Conservation (phyloP, 73 alveolate species). For the Effrenium voratum region DNA sequence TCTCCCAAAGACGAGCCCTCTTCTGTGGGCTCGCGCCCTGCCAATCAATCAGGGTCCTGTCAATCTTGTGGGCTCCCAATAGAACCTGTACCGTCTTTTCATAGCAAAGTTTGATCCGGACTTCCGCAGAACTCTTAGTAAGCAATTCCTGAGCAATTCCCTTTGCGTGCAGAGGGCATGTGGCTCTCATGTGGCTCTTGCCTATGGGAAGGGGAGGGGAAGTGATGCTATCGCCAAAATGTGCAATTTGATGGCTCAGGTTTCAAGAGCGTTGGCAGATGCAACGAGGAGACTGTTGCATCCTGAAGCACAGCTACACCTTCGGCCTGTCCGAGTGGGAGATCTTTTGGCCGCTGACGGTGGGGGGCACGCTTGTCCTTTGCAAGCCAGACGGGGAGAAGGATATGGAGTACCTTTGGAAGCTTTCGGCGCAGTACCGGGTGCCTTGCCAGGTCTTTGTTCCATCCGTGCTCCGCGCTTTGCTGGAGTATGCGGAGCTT, state of each 20-base stretch:
- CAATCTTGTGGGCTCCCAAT: too few relatives aligned
- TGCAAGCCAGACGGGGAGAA: slow-evolving; percentile 27
- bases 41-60: too few relatives aligned
- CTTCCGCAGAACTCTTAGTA: too few relatives aligned
- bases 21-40: too few relatives aligned
- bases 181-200: too few relatives aligned
- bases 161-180: too few relatives aligned
- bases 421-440: background rate
- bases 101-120: too few relatives aligned
- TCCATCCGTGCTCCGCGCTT: slow-evolving; percentile 19
- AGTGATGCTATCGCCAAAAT: background rate
- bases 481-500: slow-evolving; percentile 34
- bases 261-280: slow-evolving; percentile 36
- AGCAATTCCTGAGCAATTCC: too few relatives aligned
- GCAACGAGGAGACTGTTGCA: background rate
- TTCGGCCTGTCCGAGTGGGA: slow-evolving; percentile 66
- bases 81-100: too few relatives aligned
- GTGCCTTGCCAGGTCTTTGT: background rate
- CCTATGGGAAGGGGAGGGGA: background rate
- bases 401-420: slow-evolving; percentile 16
- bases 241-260: background rate
- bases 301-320: slow-evolving; percentile 54
- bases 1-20: too few relatives aligned
- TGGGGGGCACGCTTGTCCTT: background rate
- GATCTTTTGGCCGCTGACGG: slow-evolving; percentile 58